These are phyloP conservation scores for Thalassiosira sp. DNA, from an alignment of 352 stramenopile genomes.

Conservation along the genomic window DNA sequence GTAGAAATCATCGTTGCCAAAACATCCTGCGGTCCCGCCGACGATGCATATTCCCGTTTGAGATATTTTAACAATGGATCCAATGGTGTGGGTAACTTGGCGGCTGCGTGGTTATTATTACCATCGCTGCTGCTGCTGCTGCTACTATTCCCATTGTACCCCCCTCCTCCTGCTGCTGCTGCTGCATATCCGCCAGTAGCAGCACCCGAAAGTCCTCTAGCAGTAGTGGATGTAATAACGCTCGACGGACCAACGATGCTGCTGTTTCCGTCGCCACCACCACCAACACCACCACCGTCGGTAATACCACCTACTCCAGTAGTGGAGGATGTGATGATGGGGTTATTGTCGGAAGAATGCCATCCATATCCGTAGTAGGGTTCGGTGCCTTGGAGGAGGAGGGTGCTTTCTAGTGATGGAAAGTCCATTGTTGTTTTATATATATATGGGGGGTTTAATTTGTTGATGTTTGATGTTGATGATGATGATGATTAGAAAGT, in stretches of 20 bases:
- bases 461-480: background rate
- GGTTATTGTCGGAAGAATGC: background rate
- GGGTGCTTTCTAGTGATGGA: conserved; percentile 23
- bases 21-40: conserved; percentile 47
- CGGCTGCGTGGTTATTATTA: background rate
- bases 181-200: background rate
- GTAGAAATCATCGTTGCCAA: conserved; percentile 34
- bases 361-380: conserved; percentile 24
- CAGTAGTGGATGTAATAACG: background rate
- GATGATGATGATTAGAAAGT: too few species aligned
- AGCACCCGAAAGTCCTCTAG: background rate
- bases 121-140: background rate
- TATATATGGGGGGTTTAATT: background rate
- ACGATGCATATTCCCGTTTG: conserved; percentile 37
- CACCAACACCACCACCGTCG: background rate
- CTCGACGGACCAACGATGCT: conserved; percentile 1
- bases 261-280: background rate
- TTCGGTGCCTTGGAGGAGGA: conserved; percentile 23
- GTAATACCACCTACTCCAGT: too few species aligned
- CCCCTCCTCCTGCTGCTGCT: background rate
- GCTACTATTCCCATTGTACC: background rate
- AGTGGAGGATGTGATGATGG: background rate
- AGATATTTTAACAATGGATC: conserved; percentile 48
- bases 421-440: conserved; percentile 20
- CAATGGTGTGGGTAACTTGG: conserved; percentile 29